These are phyloP conservation scores for Pythium biforme DNA, from an alignment of 352 stramenopile species.

Conservation along the genomic window DNA sequence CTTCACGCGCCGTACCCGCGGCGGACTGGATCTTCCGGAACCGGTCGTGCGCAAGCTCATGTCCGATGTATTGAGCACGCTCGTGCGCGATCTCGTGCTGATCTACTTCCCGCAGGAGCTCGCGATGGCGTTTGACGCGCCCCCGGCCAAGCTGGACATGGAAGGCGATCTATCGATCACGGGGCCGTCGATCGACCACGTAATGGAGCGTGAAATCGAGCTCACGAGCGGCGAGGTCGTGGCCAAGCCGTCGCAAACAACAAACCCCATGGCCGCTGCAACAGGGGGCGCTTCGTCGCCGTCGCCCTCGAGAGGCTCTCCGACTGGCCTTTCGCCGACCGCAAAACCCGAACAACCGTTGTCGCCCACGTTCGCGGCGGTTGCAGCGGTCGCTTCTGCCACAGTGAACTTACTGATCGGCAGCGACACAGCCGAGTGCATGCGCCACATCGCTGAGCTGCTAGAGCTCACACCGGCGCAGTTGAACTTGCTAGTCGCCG, in stretches of 20 bases:
- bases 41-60: conserved; percentile 69
- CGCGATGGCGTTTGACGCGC: conserved; percentile 48
- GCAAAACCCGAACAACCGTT: not conserved
- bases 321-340: not conserved
- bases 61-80: conserved; percentile 56
- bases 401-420: conserved; percentile 44
- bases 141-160: conserved; percentile 57
- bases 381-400: conserved; percentile 32
- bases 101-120: conserved; percentile 70
- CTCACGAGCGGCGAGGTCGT: conserved; percentile 9
- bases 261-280: not conserved
- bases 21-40: conserved; percentile 69
- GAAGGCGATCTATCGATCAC: conserved; percentile 54
- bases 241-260: not conserved
- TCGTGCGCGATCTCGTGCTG: conserved; percentile 58
- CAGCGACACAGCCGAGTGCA: conserved; percentile 38
- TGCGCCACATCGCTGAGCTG: conserved; percentile 48
- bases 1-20: conserved; percentile 61
- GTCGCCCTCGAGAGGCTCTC: not conserved
- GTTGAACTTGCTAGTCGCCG: conserved; percentile 63
- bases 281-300: not conserved
- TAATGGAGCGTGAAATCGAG: conserved; percentile 56
- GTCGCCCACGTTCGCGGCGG: conserved; percentile 21
- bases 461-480: conserved; percentile 50
- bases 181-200: conserved; percentile 50